Conservation (phyloP, 148 eudicot species). For the Gaultheria prostrata region DNA sequence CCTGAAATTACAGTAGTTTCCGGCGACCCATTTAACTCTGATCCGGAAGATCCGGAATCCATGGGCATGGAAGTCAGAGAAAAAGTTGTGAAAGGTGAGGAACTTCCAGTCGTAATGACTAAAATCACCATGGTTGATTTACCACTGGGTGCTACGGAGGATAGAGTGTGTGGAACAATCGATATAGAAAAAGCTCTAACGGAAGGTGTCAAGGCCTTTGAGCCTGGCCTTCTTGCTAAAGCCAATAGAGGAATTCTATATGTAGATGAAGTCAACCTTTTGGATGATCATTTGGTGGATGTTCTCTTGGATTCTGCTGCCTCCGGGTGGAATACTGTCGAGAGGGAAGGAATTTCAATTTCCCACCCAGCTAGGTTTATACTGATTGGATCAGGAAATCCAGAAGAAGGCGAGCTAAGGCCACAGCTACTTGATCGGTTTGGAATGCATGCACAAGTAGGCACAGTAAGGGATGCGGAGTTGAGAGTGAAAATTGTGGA, state of each 20-base stretch:
- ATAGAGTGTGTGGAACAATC: slow-evolving; percentile 94
- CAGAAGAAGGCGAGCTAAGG: slow-evolving; percentile 88
- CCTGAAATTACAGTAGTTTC: slow-evolving; percentile 80
- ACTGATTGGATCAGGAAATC: slow-evolving; percentile 83
- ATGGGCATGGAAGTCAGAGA: slow-evolving; percentile 88
- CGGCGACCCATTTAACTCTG: slow-evolving; percentile 95
- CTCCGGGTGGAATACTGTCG: slow-evolving; percentile 95
- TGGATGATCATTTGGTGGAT: slow-evolving; percentile 88
- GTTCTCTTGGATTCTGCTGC: slow-evolving; percentile 96
- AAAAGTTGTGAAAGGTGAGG: slow-evolving; percentile 62
- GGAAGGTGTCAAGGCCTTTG: slow-evolving; percentile 94
- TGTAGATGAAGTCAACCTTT: slow-evolving; percentile 86
- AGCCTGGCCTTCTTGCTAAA: slow-evolving; percentile 96
- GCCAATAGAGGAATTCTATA: slow-evolving; percentile 88
- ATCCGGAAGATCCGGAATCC: slow-evolving; percentile 85
- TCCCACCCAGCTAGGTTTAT: slow-evolving; percentile 95
- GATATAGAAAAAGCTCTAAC: slow-evolving; percentile 94
- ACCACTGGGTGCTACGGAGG: slow-evolving; percentile 94
- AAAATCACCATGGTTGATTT: slow-evolving; percentile 97
- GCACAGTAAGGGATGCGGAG: slow-evolving; percentile 90
- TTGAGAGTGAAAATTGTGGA: slow-evolving; percentile 94
- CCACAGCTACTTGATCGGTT: slow-evolving; percentile 91
- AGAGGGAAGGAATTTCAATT: slow-evolving; percentile 92
- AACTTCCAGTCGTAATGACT: slow-evolving; percentile 49
- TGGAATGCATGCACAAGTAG: slow-evolving; percentile 97